Evolutionary conservation across 1,284 basidiomycete genomes (phyloP), one percentile per base, ranked within the genome.

Genomic region (Heliocybe sulcata): DNA sequence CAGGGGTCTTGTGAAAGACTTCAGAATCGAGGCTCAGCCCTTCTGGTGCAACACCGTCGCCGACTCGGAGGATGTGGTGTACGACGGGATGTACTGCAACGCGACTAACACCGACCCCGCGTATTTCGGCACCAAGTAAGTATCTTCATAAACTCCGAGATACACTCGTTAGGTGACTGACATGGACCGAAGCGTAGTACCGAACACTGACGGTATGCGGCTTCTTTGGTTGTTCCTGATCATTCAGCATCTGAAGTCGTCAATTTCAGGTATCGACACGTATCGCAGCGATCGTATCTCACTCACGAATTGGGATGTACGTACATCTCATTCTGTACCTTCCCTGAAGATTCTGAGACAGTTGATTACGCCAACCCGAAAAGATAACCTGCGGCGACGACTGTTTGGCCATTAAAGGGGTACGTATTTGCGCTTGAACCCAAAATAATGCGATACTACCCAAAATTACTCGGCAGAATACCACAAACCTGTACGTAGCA

Each of bases 31-130:
- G 27, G 74, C 77, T 10, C 84, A 78, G 51, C 83, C 83, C 16
- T 86, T 86, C 67, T 87, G 82, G 83, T 80, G 81, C 58, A 82
- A 82, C 59, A 72, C 79, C 1, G 74, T 83, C 16, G 77, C 78
- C 11, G 74, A 82, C 52, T 79, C 77, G n/a, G 65, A 63, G 45
- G 69, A 80, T 56, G 72, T 87, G 3, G 62, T 78, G 38, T 83
- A 85, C 61, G 81, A 83, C 59, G 81, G 80, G 16, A 82, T 83
- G 77, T 68, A 66, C 16, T 75, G 83, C 64, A 83, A 85, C 63
- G 82, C 82, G 22, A 81, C 80, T 25, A 84, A 83, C 62, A 67
- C 72, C 50, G 79, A 86, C 65, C 75, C 79, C 12, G 65, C 64
- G 57, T 76, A 72, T 58, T 65, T 64, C 33, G 78, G 78, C 16